phyloP scores from a whole-genome alignment of 2,329 filamentous ascomycete genomes.

The Didymella glomerata region DNA sequence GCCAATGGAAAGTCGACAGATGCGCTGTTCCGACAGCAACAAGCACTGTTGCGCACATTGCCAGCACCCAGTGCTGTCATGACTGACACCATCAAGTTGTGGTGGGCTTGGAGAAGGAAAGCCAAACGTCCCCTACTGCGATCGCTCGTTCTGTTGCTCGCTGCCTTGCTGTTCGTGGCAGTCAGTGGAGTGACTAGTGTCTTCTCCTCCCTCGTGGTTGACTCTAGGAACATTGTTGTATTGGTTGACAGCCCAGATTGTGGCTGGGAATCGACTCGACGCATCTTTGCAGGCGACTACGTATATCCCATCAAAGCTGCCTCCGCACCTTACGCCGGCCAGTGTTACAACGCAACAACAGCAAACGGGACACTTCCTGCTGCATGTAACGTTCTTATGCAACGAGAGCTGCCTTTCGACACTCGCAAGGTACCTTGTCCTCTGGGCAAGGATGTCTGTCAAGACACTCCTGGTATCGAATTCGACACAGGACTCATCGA shows the following conservation, averaged over 20 bases:
- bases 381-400: slow-evolving; percentile 1
- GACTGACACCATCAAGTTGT: slow-evolving; percentile 30
- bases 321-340: slow-evolving; percentile 17
- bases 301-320: slow-evolving; percentile 11
- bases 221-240: slow-evolving; percentile 20
- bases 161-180: slow-evolving; percentile 20
- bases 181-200: slow-evolving; percentile 24
- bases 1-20: slow-evolving; percentile 23
- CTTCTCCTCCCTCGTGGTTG: slow-evolving; percentile 32
- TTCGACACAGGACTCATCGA: slow-evolving; percentile 27
- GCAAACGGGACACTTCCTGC: not conserved
- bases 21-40: slow-evolving; percentile 31
- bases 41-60: slow-evolving; percentile 31
- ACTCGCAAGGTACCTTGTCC: slow-evolving; percentile 23
- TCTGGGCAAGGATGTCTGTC: slow-evolving; percentile 5
- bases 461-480: not conserved
- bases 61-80: slow-evolving; percentile 27
- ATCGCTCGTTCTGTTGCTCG: slow-evolving; percentile 16
- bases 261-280: slow-evolving; percentile 3
- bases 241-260: slow-evolving; percentile 27
- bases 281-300: slow-evolving; percentile 1
- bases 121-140: slow-evolving; percentile 16
- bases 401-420: slow-evolving; percentile 5
- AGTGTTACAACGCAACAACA: slow-evolving; percentile 16
- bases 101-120: slow-evolving; percentile 28